phyloP scores from a whole-genome alignment of 2,329 filamentous ascomycete genomes.

The Aspergillus chevalieri region DNA sequence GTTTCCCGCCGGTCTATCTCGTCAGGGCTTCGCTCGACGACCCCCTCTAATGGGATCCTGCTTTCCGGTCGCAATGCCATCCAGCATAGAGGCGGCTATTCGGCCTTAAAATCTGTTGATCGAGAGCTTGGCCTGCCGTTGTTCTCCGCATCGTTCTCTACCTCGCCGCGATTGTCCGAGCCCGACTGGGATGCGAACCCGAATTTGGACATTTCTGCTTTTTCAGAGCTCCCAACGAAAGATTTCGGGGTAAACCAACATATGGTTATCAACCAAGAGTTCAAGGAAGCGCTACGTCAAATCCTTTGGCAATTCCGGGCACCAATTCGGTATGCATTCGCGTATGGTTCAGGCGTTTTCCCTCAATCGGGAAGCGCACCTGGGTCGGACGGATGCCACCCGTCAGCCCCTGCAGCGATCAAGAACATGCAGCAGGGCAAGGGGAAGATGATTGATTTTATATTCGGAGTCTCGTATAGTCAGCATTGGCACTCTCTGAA shows the following conservation, averaged over 20 bases:
- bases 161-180: conserved; percentile 24
- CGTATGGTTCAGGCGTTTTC: conserved; percentile 95
- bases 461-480: conserved; percentile 88
- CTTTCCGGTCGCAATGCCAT: conserved; percentile 11
- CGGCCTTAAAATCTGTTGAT: conserved; percentile 10
- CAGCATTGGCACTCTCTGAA: conserved; percentile 98
- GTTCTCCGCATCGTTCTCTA: conserved; percentile 26
- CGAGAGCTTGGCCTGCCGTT: conserved; percentile 11
- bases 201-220: conserved; percentile 64
- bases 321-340: conserved; percentile 92
- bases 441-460: conserved; percentile 97
- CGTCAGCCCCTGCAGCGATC: conserved; percentile 73
- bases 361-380: conserved; percentile 58
- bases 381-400: conserved; percentile 52
- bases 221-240: conserved; percentile 68
- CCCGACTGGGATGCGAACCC: conserved; percentile 70
- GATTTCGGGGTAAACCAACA: conserved; percentile 94
- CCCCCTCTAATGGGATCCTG: conserved; percentile 7
- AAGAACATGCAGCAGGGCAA: conserved; percentile 77
- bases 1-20: conserved; percentile 24
- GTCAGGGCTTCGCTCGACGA: conserved; percentile 18
- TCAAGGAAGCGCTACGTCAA: conserved; percentile 81
- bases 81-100: conserved; percentile 11
- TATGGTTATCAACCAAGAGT: conserved; percentile 90
- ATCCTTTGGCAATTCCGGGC: conserved; percentile 88